These are phyloP conservation scores for Solanum aculeatissimum DNA, from an alignment of 305 asterid genomes.

Conservation along the genomic window DNA sequence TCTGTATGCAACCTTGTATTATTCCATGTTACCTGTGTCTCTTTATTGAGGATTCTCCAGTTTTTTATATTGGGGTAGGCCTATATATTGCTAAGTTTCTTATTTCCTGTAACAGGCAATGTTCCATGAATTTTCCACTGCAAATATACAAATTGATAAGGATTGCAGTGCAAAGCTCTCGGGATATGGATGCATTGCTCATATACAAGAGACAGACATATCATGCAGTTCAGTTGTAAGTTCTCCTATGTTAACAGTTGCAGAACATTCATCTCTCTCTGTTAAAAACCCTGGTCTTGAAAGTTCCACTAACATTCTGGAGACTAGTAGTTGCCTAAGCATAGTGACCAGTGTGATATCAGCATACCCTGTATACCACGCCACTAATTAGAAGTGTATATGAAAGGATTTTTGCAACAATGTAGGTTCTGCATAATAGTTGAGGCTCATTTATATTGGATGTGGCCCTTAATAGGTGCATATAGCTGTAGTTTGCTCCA, in stretches of 20 bases:
- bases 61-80: background rate
- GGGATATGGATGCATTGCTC: constrained; percentile 93
- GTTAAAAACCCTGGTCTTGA: background rate
- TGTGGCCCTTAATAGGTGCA: background rate
- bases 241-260: constrained; percentile 1
- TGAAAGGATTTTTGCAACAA: background rate
- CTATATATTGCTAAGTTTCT: background rate
- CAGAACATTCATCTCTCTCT: background rate
- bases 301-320: background rate
- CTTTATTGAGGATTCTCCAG: background rate
- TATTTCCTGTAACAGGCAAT: constrained; percentile 54
- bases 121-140: constrained; percentile 93
- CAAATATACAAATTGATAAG: constrained; percentile 90
- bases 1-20: background rate
- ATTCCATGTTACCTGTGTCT: background rate
- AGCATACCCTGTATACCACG: background rate
- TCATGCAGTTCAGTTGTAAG: constrained; percentile 72
- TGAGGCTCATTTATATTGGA: background rate
- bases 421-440: background rate
- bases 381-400: background rate
- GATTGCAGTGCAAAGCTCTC: constrained; percentile 97
- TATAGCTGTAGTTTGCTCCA: background rate
- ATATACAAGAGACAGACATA: constrained; percentile 76
- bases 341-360: background rate
- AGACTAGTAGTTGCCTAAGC: background rate